These are phyloP conservation scores for Solanum virginianum DNA, from an alignment of 257 asterid species.

Conservation along the genomic window DNA sequence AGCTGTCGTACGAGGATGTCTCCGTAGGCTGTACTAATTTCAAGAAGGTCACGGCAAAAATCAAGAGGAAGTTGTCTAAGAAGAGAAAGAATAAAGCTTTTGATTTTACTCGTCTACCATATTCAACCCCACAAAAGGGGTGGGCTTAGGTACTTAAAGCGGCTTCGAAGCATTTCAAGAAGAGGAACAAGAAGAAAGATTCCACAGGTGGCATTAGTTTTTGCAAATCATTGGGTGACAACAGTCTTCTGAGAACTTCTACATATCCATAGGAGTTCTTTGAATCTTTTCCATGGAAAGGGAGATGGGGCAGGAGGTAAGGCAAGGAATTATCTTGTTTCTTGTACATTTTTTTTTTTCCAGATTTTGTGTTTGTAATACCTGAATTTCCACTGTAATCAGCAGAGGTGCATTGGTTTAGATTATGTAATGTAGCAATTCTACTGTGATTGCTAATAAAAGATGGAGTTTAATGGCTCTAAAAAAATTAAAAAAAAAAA, in stretches of 20 bases:
- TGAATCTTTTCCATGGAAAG: background rate
- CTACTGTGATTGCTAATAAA: background rate
- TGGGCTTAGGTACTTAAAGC: conserved; percentile 63
- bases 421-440: background rate
- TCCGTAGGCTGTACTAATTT: conserved; percentile 2
- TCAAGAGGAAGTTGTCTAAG: conserved; percentile 46
- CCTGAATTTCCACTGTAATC: background rate
- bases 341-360: too few relatives aligned
- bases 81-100: conserved; percentile 22
- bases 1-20: conserved; percentile 21
- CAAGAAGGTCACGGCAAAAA: conserved; percentile 26
- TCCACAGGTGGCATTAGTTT: background rate
- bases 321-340: background rate
- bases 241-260: background rate
- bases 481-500: too few relatives aligned
- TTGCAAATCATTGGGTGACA: background rate
- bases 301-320: background rate
- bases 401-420: background rate
- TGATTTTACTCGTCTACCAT: conserved; percentile 26
- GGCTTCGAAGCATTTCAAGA: conserved; percentile 65
- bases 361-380: background rate
- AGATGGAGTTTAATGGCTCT: too few relatives aligned
- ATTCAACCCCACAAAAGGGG: conserved; percentile 46
- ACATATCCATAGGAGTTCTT: background rate
- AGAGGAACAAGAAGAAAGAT: conserved; percentile 18